phyloP scores from a whole-genome alignment of 306 rosid species.

The Quercus dentata region DNA sequence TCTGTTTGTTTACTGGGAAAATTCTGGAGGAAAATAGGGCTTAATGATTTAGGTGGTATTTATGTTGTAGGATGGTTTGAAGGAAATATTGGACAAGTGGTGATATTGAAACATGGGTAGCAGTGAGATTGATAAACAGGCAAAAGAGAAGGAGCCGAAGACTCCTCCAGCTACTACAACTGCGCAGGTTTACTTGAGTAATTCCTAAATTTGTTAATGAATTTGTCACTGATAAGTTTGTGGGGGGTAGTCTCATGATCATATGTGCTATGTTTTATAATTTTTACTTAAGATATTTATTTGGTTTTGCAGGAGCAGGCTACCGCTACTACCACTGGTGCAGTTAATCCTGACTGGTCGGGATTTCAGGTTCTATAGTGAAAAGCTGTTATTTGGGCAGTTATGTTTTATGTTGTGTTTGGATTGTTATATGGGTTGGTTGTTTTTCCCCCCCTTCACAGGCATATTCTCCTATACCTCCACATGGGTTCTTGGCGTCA shows the following conservation, averaged over 20 bases:
- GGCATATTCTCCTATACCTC: slow-evolving; percentile 96
- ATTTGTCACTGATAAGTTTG: slow-evolving; percentile 10
- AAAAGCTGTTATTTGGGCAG: slow-evolving; percentile 17
- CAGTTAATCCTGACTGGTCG: slow-evolving; percentile 93
- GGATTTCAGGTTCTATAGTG: slow-evolving; percentile 72
- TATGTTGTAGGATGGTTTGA: slow-evolving; percentile 55
- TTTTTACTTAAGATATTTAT: background rate
- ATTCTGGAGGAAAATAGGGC: background rate
- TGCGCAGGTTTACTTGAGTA: slow-evolving; percentile 62
- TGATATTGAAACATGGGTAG: slow-evolving; percentile 60
- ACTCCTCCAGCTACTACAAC: slow-evolving; percentile 45
- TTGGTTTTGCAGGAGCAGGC: slow-evolving; percentile 69
- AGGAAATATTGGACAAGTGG: slow-evolving; percentile 23
- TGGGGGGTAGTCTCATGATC: background rate
- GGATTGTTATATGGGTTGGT: slow-evolving; percentile 24
- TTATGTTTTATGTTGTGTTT: slow-evolving; percentile 25
- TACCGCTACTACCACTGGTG: slow-evolving; percentile 54
- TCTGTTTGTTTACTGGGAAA: background rate
- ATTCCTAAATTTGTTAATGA: background rate
- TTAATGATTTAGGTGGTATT: slow-evolving; percentile 32
- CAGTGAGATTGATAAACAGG: slow-evolving; percentile 75
- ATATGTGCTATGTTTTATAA: background rate
- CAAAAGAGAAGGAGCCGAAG: slow-evolving; percentile 77
- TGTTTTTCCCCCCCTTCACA: slow-evolving; percentile 14
- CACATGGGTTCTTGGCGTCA: slow-evolving; percentile 89